These are phyloP conservation scores for Scheffersomyces coipomensis DNA, from an alignment of 805 yeast species.

Conservation along the genomic window DNA sequence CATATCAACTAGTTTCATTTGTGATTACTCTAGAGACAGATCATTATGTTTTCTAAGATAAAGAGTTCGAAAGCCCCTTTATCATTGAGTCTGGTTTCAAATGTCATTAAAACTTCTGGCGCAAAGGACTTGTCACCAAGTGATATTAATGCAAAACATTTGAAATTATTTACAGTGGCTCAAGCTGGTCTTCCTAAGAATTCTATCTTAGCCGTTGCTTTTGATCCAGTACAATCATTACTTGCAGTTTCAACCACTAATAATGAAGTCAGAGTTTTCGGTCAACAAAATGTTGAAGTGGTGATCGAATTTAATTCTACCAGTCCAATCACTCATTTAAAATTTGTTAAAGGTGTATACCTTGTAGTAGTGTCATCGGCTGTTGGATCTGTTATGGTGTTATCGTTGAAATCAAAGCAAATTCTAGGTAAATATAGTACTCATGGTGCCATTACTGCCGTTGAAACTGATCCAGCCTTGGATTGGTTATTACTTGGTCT, in stretches of 20 bases:
- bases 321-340: conserved; percentile 51
- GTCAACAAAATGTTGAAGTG: conserved; percentile 77
- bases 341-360: conserved; percentile 79
- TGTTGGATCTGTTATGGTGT: conserved; percentile 59
- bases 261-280: conserved; percentile 76
- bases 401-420: conserved; percentile 65
- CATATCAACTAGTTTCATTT: too few species aligned
- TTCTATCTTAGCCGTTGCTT: conserved; percentile 63
- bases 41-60: conserved; percentile 37
- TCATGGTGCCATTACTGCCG: conserved; percentile 64
- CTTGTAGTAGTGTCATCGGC: conserved; percentile 66
- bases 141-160: conserved; percentile 28
- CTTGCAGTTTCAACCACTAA: conserved; percentile 74
- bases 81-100: conserved; percentile 40
- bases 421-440: conserved; percentile 60
- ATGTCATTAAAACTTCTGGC: conserved; percentile 36
- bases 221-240: conserved; percentile 85
- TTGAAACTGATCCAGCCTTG: conserved; percentile 80
- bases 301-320: conserved; percentile 53
- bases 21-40: too few species aligned
- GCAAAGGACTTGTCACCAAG: conserved; percentile 27
- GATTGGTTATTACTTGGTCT: conserved; percentile 86
- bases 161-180: conserved; percentile 23
- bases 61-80: conserved; percentile 42
- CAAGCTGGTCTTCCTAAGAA: conserved; percentile 52